Conservation (phyloP, 768 basidiomycete genomes). For the Pleurotus pulmonarius region DNA sequence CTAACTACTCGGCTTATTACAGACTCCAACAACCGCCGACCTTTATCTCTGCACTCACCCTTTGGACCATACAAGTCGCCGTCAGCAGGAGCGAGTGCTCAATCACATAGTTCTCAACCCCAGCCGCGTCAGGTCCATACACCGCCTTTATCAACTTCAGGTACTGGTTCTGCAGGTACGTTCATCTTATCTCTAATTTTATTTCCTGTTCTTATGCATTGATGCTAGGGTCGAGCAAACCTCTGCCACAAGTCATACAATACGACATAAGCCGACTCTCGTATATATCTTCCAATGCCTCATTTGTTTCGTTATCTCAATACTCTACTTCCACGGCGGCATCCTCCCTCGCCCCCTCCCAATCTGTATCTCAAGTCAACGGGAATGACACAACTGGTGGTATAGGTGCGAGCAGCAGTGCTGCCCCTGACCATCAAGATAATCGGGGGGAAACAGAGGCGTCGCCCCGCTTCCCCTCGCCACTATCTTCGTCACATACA, state of each 20-base stretch:
- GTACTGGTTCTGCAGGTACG: neutral
- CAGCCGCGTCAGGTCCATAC: too few species aligned
- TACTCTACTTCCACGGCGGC: conserved; percentile 21
- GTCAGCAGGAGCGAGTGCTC: too few species aligned
- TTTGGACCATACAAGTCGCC: too few species aligned
- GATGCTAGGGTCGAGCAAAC: conserved; percentile 16
- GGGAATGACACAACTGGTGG: conserved; percentile 7
- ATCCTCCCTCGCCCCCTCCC: conserved; percentile 69
- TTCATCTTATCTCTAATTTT: too few species aligned
- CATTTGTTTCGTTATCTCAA: neutral
- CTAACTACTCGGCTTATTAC: too few species aligned
- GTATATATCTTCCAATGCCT: neutral
- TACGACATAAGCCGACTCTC: neutral
- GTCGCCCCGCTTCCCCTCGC: too few species aligned
- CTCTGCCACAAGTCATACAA: conserved; percentile 18
- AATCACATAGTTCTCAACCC: too few species aligned
- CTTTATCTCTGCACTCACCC: too few species aligned
- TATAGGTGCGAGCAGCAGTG: conserved; percentile 1
- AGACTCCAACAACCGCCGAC: too few species aligned
- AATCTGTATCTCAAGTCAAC: conserved; percentile 65
- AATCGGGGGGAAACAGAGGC: too few species aligned
- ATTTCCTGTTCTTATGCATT: neutral
- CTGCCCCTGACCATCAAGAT: neutral
- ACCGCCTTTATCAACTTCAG: neutral
- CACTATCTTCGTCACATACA: too few species aligned